Percentiles rank a stretch among this genome's conserved stretches.
Conservation (phyloP, 169 alveolate species). For the Plasmodium vinckei region DNA sequence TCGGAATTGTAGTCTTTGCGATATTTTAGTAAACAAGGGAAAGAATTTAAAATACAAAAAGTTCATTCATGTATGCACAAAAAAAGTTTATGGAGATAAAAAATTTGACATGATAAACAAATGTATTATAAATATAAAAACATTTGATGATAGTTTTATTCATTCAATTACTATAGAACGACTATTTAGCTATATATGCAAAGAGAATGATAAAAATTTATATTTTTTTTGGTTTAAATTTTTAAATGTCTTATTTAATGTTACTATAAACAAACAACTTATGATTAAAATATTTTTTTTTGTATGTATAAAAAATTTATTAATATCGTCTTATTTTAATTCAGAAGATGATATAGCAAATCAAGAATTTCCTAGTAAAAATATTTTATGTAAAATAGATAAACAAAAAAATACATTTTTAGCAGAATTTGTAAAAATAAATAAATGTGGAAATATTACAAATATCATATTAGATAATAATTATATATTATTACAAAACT, state of each 20-base stretch:
- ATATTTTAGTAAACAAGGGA: constrained; percentile 15
- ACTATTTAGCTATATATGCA: constrained; percentile 34
- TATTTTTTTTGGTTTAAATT: constrained; percentile 69
- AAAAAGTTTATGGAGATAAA: constrained; percentile 41
- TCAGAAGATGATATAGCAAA: constrained; percentile 20
- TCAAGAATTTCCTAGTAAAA: constrained; percentile 40
- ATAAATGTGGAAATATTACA: constrained; percentile 24
- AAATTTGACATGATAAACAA: constrained; percentile 36
- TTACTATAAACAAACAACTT: constrained; percentile 66
- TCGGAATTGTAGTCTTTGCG: constrained; percentile 31
- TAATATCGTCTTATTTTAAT: constrained; percentile 43
- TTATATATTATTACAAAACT: constrained; percentile 45
- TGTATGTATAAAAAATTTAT: constrained; percentile 42
- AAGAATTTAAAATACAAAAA: neutral
- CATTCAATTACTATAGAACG: constrained; percentile 74
- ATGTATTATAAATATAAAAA: constrained; percentile 68
- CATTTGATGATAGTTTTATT: constrained; percentile 60
- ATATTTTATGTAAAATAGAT: neutral
- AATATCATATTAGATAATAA: constrained; percentile 30
- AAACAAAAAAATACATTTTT: constrained; percentile 40
- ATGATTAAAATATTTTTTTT: constrained; percentile 60
- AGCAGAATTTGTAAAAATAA: constrained; percentile 6
- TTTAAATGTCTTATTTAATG: constrained; percentile 68
- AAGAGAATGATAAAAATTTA: constrained; percentile 18
- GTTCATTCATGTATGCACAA: constrained; percentile 36